Conservation (phyloP, 1,284 basidiomycete genomes). For the Pyrrhoderma lamaoense region DNA sequence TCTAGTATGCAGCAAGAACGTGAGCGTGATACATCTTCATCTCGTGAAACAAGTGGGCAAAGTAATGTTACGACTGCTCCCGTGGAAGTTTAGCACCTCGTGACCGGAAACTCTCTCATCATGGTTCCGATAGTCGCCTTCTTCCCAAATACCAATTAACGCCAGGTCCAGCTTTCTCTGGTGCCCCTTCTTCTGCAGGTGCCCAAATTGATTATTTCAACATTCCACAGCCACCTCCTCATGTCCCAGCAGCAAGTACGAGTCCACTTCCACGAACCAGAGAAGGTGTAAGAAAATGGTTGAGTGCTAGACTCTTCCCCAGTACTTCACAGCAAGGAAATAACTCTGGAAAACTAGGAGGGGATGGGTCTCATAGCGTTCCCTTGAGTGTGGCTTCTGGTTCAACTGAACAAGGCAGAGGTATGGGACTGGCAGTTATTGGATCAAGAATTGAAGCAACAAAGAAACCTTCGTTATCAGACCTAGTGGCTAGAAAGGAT, state of each 20-base stretch:
- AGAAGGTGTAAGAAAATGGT: constrained; percentile 71
- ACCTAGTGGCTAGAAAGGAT: constrained; percentile 51
- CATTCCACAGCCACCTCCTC: constrained; percentile 24
- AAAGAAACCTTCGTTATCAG: constrained; percentile 59
- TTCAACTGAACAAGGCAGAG: neutral
- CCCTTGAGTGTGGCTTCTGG: neutral
- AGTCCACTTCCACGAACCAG: constrained; percentile 58
- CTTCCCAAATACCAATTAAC: constrained; percentile 40
- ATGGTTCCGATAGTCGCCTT: constrained; percentile 59
- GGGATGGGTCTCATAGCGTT: no score
- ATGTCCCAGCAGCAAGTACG: constrained; percentile 28
- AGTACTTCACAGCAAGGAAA: constrained; percentile 15
- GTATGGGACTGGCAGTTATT: no score
- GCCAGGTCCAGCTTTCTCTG: constrained; percentile 35
- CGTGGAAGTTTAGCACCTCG: constrained; percentile 20
- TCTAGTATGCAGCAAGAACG: no score
- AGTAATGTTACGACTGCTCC: constrained; percentile 18
- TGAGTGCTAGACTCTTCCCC: constrained; percentile 38
- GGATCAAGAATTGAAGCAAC: constrained; percentile 26
- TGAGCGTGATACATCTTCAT: no score
- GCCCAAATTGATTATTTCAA: constrained; percentile 46
- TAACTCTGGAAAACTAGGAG: neutral
- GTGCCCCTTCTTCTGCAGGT: constrained; percentile 35
- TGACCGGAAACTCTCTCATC: constrained; percentile 59
- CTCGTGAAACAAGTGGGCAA: constrained; percentile 44